These are phyloP conservation scores for Apodospora peruviana DNA, from an alignment of 495 filamentous ascomycete genomes.

Conservation along the genomic window DNA sequence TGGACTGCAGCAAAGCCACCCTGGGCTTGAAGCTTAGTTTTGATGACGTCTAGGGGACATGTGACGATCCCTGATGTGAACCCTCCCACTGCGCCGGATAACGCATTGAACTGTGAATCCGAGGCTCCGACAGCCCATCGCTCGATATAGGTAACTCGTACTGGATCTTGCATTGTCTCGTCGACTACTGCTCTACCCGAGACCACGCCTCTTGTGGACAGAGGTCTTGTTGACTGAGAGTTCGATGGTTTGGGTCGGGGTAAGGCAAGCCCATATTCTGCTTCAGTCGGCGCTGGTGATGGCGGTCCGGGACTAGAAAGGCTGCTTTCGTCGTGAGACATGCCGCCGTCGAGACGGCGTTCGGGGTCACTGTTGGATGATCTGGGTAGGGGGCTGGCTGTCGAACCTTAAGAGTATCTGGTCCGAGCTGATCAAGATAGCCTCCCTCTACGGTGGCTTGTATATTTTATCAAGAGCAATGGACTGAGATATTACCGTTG, in stretches of 20 bases:
- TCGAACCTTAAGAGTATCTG: slow-evolving; percentile 9
- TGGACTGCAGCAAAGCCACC: slow-evolving; percentile 59
- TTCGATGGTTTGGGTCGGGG: slow-evolving; percentile 8
- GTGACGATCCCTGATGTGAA: slow-evolving; percentile 91
- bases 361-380: slow-evolving; percentile 7
- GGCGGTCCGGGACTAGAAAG: slow-evolving; percentile 29
- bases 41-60: slow-evolving; percentile 97
- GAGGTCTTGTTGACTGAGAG: slow-evolving; percentile 10
- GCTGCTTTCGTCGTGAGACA: slow-evolving; percentile 42
- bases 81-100: slow-evolving; percentile 82
- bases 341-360: slow-evolving; percentile 27
- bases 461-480: too few relatives aligned
- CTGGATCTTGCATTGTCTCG: slow-evolving; percentile 26
- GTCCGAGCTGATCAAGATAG: not conserved
- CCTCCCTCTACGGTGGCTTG: too few relatives aligned
- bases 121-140: slow-evolving; percentile 43
- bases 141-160: slow-evolving; percentile 51
- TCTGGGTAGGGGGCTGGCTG: slow-evolving; percentile 9
- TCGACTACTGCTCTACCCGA: not conserved
- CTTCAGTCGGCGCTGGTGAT: slow-evolving; percentile 14
- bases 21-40: slow-evolving; percentile 96
- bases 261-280: slow-evolving; percentile 38
- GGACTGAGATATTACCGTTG: too few relatives aligned
- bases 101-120: slow-evolving; percentile 50
- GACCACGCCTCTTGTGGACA: slow-evolving; percentile 1